Percentiles rank a stretch among this genome's conserved stretches.
Evolutionary conservation across 148 eudicot genomes (phyloP).

Genomic region (Euryodendron excelsum): DNA sequence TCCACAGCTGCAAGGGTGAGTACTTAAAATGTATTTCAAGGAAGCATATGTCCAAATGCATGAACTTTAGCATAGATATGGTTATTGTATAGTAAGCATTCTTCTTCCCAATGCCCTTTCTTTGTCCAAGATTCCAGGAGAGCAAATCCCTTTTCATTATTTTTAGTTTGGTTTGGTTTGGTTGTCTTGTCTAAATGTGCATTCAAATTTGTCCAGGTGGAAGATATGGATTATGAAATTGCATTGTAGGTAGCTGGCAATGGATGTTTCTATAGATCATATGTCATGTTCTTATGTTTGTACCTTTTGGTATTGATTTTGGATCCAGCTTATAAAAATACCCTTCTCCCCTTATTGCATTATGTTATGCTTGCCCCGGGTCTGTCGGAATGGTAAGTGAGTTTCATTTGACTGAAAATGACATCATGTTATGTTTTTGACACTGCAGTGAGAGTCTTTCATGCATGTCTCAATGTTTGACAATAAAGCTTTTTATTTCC

Average conservation of each 20-base stretch:
- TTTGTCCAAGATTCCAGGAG: not conserved
- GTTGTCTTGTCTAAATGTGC: not conserved
- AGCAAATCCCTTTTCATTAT: not conserved
- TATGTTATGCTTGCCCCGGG: not conserved
- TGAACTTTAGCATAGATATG: not conserved
- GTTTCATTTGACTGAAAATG: not conserved
- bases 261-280: not conserved
- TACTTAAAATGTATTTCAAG: not conserved
- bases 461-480: too few relatives aligned
- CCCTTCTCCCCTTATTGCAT: not conserved
- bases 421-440: too few relatives aligned
- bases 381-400: not conserved
- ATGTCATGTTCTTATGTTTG: not conserved
- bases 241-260: not conserved
- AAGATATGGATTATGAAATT: not conserved
- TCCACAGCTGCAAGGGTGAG: not conserved
- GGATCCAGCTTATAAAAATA: not conserved
- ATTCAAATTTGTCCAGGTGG: constrained; percentile 3
- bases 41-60: not conserved
- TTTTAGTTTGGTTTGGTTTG: not conserved
- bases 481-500: too few relatives aligned
- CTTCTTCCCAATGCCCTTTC: not conserved
- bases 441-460: too few relatives aligned
- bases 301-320: not conserved
- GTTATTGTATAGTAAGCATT: not conserved